phyloP scores from a whole-genome alignment of 106 monocot genomes.

The Hemerocallis citrina region DNA sequence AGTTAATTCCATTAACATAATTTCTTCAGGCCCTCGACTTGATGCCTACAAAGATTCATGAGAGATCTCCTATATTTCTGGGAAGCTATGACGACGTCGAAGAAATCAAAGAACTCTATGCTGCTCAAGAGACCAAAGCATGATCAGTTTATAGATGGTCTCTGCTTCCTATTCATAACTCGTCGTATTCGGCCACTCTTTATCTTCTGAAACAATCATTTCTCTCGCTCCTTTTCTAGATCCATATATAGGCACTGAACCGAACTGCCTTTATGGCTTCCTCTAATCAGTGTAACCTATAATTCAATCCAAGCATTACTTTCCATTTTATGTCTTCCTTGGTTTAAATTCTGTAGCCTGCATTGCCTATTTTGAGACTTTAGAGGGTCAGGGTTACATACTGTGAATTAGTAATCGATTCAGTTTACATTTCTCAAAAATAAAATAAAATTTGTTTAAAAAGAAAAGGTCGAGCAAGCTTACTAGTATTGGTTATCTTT shows the following conservation, averaged over 20 bases:
- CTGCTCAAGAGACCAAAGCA: constrained; percentile 36
- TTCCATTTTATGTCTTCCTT: not conserved
- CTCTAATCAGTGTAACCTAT: not conserved
- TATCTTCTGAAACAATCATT: not conserved
- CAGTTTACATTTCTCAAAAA: too few relatives aligned
- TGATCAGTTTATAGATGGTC: constrained; percentile 8
- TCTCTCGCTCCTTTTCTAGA: too few relatives aligned
- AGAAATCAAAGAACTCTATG: constrained; percentile 88
- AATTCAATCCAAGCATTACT: constrained; percentile 7
- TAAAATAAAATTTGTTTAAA: too few relatives aligned
- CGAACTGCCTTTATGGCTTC: too few relatives aligned
- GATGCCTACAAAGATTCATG: constrained; percentile 73
- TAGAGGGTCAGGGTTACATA: too few relatives aligned
- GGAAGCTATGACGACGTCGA: constrained; percentile 96
- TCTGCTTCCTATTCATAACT: not conserved
- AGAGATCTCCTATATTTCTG: constrained; percentile 89
- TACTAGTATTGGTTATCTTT: too few relatives aligned
- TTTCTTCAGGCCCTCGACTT: constrained; percentile 75
- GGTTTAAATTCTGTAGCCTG: not conserved
- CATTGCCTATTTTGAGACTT: too few relatives aligned
- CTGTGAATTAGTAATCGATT: too few relatives aligned
- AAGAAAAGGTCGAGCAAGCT: too few relatives aligned
- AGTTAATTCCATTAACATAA: not conserved
- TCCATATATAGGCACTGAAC: constrained; percentile 7
- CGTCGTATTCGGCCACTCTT: not conserved